Percentiles rank a stretch among this genome's conserved stretches.
These are phyloP conservation scores for Seminavis robusta DNA, from an alignment of 108 stramenopile species.

Conservation along the genomic window DNA sequence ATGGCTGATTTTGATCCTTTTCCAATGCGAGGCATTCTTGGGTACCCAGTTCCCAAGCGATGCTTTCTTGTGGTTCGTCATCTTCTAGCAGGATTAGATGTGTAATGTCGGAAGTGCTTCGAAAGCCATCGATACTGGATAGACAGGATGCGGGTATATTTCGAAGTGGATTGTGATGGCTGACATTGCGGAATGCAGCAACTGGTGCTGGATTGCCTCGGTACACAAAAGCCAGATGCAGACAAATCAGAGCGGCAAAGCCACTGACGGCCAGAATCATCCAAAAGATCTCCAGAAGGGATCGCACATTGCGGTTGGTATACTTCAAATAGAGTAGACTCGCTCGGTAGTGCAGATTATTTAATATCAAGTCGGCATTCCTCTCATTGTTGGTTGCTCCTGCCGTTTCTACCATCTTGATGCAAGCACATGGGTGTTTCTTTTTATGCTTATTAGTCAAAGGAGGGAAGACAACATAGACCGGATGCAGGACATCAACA, in stretches of 20 bases:
- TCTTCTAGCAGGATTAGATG: conserved; percentile 32
- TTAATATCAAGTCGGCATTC: too few species aligned
- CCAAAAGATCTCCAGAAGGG: conserved; percentile 46
- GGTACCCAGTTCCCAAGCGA: background rate
- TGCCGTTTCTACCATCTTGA: too few species aligned
- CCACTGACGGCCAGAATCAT: conserved; percentile 53
- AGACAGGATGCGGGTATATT: conserved; percentile 40
- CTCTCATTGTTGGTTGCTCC: too few species aligned
- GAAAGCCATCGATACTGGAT: conserved; percentile 37
- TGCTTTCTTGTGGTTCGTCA: background rate
- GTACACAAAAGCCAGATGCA: conserved; percentile 52
- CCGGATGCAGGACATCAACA: too few species aligned
- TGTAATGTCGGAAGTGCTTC: conserved; percentile 45
- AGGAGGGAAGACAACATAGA: too few species aligned
- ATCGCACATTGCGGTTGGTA: too few species aligned
- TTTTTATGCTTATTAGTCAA: too few species aligned
- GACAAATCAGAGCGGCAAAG: conserved; percentile 31
- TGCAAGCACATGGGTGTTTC: too few species aligned
- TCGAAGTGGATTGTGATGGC: background rate
- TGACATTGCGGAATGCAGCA: background rate
- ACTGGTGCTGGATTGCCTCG: background rate
- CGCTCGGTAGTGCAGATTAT: too few species aligned
- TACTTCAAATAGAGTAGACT: too few species aligned
- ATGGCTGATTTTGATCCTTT: conserved; percentile 3
- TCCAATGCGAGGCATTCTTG: too few species aligned